These are phyloP conservation scores for Collybia nuda DNA, from an alignment of 768 basidiomycete genomes.

Conservation along the genomic window DNA sequence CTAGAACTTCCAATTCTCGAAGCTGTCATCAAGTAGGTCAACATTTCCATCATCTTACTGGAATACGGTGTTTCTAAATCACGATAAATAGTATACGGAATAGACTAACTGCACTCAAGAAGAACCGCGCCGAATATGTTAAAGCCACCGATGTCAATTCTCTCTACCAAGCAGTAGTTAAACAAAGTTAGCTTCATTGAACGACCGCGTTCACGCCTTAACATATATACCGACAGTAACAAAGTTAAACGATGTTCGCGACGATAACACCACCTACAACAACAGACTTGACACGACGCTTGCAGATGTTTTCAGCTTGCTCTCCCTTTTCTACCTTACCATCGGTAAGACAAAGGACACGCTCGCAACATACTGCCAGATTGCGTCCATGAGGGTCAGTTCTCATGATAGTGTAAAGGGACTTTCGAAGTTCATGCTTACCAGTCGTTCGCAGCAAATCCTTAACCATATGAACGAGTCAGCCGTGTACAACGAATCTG, in stretches of 20 bases:
- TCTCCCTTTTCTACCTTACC: slow-evolving; percentile 96
- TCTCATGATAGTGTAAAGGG: not conserved
- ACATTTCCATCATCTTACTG: slow-evolving; percentile 16
- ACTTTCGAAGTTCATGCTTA: slow-evolving; percentile 4
- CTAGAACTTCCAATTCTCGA: slow-evolving; percentile 96
- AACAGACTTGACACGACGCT: slow-evolving; percentile 95
- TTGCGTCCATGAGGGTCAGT: slow-evolving; percentile 94
- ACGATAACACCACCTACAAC: slow-evolving; percentile 69
- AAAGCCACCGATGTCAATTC: slow-evolving; percentile 91
- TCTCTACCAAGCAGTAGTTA: slow-evolving; percentile 90
- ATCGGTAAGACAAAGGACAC: slow-evolving; percentile 95
- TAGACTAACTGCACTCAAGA: slow-evolving; percentile 91
- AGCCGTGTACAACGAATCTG: slow-evolving; percentile 88
- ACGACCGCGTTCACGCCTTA: not conserved
- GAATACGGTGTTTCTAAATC: slow-evolving; percentile 12
- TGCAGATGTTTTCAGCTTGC: slow-evolving; percentile 91
- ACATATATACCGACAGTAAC: slow-evolving; percentile 54
- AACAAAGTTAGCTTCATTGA: slow-evolving; percentile 66
- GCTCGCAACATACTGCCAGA: slow-evolving; percentile 94
- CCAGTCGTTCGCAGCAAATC: slow-evolving; percentile 68
- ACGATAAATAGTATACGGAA: slow-evolving; percentile 76
- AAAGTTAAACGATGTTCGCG: slow-evolving; percentile 87
- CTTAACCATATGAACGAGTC: slow-evolving; percentile 96
- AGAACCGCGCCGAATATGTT: slow-evolving; percentile 90
- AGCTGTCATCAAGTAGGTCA: slow-evolving; percentile 81